Evolutionary conservation across 1,284 basidiomycete genomes (phyloP).

Genomic region (Dichomitus squalens): DNA sequence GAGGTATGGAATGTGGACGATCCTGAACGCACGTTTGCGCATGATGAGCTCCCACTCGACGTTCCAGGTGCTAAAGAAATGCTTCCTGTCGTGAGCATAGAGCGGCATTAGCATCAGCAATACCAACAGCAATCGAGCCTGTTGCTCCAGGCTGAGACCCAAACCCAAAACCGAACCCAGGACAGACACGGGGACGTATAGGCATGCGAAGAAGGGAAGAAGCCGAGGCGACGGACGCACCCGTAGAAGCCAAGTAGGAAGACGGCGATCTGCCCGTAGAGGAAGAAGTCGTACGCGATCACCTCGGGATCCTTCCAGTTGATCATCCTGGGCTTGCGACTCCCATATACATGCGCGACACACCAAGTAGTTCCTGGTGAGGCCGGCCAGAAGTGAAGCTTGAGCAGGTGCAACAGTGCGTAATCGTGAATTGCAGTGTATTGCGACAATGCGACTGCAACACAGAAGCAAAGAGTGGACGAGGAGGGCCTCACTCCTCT

Average conservation of each 20-base stretch:
- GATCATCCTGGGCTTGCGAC: background rate
- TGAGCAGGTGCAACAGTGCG: no score
- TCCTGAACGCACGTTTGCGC: constrained; percentile 10
- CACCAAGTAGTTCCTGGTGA: no score
- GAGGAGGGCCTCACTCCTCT: background rate
- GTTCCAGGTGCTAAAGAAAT: constrained; percentile 5
- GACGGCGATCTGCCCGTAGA: constrained; percentile 14
- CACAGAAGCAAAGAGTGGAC: background rate
- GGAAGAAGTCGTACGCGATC: constrained; percentile 9
- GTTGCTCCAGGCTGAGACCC: no score
- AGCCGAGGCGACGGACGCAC: background rate
- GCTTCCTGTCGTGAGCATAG: background rate
- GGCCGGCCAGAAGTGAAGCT: no score
- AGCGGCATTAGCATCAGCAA: background rate
- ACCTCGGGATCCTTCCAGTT: constrained; percentile 15
- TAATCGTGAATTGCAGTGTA: background rate
- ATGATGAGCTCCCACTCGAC: constrained; percentile 18
- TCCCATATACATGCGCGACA: no score
- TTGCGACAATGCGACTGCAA: background rate
- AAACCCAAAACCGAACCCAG: no score
- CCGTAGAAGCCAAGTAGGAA: constrained; percentile 20
- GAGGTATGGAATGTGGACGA: constrained; percentile 15
- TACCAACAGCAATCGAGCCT: no score
- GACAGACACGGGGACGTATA: background rate
- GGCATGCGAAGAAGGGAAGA: no score